Base-by-base conservation (phyloP, 495 filamentous ascomycete genomes). In the Darksidea phi region DNA sequence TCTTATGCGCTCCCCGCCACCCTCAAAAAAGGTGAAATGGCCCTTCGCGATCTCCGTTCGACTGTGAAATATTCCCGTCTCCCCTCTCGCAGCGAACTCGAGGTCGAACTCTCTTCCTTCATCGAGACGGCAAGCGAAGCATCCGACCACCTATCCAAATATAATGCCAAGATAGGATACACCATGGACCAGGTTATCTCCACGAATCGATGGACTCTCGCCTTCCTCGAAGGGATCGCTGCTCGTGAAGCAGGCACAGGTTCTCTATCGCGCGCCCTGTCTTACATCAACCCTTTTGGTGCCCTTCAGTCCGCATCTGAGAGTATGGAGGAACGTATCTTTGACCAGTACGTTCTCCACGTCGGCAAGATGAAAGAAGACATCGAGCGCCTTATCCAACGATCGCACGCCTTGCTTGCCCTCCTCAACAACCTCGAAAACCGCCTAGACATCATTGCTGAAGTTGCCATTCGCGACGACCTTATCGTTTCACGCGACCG, bases 11-110 rank as follows among this genome's bases (percentile, higher is more conserved):
- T 89, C 15, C 87, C 86, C 0, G 71, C 85, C 58, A 82, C 86
- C 61, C 88, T 90, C 81, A 88, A 87, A 72, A 76, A 83, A 25
- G 82, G 85, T 17, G 88, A 91, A 67, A 77, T 83, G 18, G 83
- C 85, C 4, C 85, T 92, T 23, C 85, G 89, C 59, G 87, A 90
- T 57, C 75, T 91, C 23, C 82, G 85, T 12, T 86, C 88, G 51
- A 70, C 86, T 45, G 85, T 90, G 37, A 80, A 82, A 41, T 78
- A 73, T 59, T 78, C 76, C 61, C 61, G 67, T 13, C 70, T 81
- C 1, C 76, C 75, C 11, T 78, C 79, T 1, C 70, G 70, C 17
- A 81, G 82, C 26, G 84, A 88, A 67, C 74, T 90, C 6, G 81
- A 86, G 2, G 77, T 83, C 17, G 87, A 88, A 67, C 84, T 90